Base-by-base conservation (phyloP, 176 grass and related monocot genomes). In the Themeda triandra region DNA sequence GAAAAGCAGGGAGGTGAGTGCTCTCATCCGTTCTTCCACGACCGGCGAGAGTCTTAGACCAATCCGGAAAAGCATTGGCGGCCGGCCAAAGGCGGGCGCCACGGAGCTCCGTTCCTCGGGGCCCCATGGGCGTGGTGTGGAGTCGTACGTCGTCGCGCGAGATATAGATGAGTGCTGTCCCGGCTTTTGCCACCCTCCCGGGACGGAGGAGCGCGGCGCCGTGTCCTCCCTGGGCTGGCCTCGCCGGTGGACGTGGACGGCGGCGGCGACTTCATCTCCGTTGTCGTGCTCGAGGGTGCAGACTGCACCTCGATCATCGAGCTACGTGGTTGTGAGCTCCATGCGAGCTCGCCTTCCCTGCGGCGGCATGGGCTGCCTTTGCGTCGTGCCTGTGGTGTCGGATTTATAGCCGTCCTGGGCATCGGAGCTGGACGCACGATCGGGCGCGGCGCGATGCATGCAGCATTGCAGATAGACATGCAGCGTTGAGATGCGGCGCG, bases 11-110 rank as follows among this genome's bases (percentile, higher is more conserved):
- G n/a, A 5, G 71, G 15, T 21, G 44, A 1, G 71, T 6, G 71
- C 71, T 74, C 45, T 75, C 71, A 51, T 75, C 71, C 71, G 28
- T 2, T 75, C 71, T 75, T 53, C 71, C 71, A 27, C 71, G 71
- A 51, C 44, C 71, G 2, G 71, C 45, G 71, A 49, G 71, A 74
- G 44, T 46, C 44, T 74, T 21, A 31, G 71, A 74, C 18, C 49
- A 53, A 21, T 74, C 44, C 40, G 41, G 40, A 46, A 25, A 14
- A 39, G 23, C 69, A 32, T 9, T 17, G 40, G 69, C 69, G n/a
- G 39, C 69, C 40, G 40, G n/a, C 40, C 40, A 28, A 28, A 18
- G 69, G n/a, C 69, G 69, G 69, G 69, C 69, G 69, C 69, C 69
- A 45, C 40, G 69, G 69, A 10, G 70, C 70, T 46, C 39, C 40